Evolutionary conservation across 2,329 filamentous ascomycete species (phyloP), one percentile per base, ranked within the genome.

Genomic region (Fusarium cicatricum): DNA sequence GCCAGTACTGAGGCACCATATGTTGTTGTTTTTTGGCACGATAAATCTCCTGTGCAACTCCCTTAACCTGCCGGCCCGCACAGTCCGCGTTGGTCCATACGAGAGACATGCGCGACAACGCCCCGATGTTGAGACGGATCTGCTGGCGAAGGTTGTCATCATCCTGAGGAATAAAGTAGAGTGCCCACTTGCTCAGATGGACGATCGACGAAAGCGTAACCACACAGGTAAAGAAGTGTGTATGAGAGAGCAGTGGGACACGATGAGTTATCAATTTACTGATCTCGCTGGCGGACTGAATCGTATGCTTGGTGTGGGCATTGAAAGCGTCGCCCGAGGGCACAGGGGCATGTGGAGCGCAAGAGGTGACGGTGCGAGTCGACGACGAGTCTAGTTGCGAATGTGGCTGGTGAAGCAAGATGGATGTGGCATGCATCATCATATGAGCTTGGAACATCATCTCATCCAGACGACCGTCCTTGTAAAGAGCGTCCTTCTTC

Each of bases 381-480:
- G 82, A 82, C 39, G 83, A 85, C 21, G 80, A 84, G 72, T 90
- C 88, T 15, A 94, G 81, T 65, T 91, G 89, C 4, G 90, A 93
- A 51, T 89, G 85, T 9, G 90, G 90, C 62, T 93, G 89, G 70
- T 95, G 90, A 15, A 95, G 82, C 62, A 92, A 85, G 66, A 95
- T 91, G 1, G 87, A 82, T 56, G 82, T 85, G 7, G 82, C 82
- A 58, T 85, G 77, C 28, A 78, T 82, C 67, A 96, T 90, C 85
- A 96, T 94, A 60, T 91, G 89, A 1, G 91, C 92, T 72, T 96
- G 91, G 76, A 97, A 96, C 74, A 97, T 87, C 83, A 96, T 89
- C 75, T 96, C 91, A 71, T 97, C 93, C 11, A 93, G 80, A 47
- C 86, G 82, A 28, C 91, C 88, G 64, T 89, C 85, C 58, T 84